Percentiles rank a stretch among this genome's conserved stretches.
These are phyloP conservation scores for Tylopilus plumbeoviolaceoides DNA, from an alignment of 768 basidiomycete species.

Conservation along the genomic window DNA sequence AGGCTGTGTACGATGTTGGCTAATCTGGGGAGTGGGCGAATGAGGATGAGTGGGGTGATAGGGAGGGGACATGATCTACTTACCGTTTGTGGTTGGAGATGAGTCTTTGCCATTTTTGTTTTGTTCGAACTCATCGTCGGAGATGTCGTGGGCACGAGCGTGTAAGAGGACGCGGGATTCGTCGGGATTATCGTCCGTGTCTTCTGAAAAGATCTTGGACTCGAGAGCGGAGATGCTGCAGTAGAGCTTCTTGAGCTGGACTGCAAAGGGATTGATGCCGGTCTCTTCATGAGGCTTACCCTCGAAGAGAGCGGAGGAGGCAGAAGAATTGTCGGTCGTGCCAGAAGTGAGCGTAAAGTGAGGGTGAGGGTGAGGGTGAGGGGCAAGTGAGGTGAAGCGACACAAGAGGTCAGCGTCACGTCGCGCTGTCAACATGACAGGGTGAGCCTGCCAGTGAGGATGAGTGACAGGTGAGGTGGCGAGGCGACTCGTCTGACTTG, in stretches of 20 bases:
- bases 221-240: constrained; percentile 84
- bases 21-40: constrained; percentile 55
- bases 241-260: no score
- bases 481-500: no score
- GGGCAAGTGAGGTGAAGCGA: no score
- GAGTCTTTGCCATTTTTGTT: constrained; percentile 75
- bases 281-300: constrained; percentile 49
- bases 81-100: constrained; percentile 83
- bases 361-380: no score
- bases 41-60: constrained; percentile 2
- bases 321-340: constrained; percentile 72
- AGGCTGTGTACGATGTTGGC: constrained; percentile 34
- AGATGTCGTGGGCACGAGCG: constrained; percentile 26
- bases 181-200: constrained; percentile 50
- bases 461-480: no score
- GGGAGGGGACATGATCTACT: constrained; percentile 25
- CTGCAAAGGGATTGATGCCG: constrained; percentile 62
- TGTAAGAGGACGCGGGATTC: constrained; percentile 36
- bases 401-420: no score
- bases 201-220: constrained; percentile 57
- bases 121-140: constrained; percentile 60
- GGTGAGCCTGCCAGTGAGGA: no score
- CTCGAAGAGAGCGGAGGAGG: constrained; percentile 68
- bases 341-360: constrained; percentile 73
- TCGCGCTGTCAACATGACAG: no score